These are phyloP conservation scores for Chamaecyparis obtusa DNA, from an alignment of 75 land plant genomes.

Conservation along the genomic window DNA sequence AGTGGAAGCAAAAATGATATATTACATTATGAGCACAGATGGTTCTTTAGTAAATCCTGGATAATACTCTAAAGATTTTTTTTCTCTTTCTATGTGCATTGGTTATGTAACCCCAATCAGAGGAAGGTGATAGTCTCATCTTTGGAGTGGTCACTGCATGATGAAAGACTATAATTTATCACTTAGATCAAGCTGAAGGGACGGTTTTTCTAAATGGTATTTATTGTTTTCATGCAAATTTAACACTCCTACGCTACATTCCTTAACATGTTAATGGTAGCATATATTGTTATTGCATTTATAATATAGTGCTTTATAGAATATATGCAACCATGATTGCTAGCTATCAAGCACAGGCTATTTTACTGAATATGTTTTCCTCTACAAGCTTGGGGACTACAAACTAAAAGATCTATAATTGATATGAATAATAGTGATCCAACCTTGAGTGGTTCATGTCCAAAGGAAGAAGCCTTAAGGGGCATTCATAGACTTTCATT, in stretches of 20 bases:
- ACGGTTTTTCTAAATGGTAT: neutral
- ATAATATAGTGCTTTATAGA: neutral
- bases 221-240: neutral
- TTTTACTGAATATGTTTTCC: neutral
- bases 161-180: neutral
- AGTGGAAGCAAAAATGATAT: neutral
- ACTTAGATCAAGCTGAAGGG: neutral
- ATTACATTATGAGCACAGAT: neutral
- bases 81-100: neutral
- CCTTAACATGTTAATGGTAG: neutral
- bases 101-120: constrained; percentile 11
- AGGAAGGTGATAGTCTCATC: constrained; percentile 13
- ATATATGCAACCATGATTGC: neutral
- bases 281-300: neutral
- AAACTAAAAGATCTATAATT: neutral
- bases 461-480: neutral
- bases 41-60: neutral
- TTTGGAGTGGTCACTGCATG: constrained; percentile 17
- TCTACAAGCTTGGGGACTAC: constrained; percentile 8
- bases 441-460: neutral
- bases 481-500: constrained; percentile 5
- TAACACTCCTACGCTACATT: neutral
- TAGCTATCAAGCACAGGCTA: neutral
- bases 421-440: neutral
- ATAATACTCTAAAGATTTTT: neutral